phyloP scores from a whole-genome alignment of 148 eudicot species.

The Dysphania ambrosioides region DNA sequence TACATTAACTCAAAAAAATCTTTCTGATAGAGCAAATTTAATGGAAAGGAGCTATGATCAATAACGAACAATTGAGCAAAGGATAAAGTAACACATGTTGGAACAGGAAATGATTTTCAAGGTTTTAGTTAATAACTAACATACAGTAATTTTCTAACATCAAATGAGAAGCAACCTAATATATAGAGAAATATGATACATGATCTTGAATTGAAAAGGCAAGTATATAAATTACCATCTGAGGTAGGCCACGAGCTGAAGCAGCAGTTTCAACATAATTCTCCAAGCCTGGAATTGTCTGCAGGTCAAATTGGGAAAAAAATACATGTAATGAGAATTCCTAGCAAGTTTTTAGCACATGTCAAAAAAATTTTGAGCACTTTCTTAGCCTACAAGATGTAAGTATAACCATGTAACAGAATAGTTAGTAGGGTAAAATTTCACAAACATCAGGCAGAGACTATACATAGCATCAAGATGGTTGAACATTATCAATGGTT shows the following conservation, averaged over 20 bases:
- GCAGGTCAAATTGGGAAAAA: constrained; percentile 18
- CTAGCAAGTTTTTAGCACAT: neutral
- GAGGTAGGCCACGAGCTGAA: constrained; percentile 84
- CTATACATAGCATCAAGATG: neutral
- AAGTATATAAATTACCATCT: constrained; percentile 53
- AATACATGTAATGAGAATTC: neutral
- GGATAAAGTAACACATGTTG: neutral
- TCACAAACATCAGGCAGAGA: constrained; percentile 5
- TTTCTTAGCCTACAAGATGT: neutral
- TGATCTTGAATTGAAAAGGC: neutral
- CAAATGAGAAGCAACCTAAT: neutral
- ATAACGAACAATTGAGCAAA: too few relatives aligned
- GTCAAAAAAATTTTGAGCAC: neutral
- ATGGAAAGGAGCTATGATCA: too few relatives aligned
- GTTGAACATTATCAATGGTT: neutral
- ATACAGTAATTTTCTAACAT: neutral
- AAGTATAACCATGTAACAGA: neutral
- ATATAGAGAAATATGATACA: neutral
- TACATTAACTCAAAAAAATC: neutral
- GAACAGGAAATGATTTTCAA: neutral
- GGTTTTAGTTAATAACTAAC: neutral
- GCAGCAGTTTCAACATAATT: constrained; percentile 54
- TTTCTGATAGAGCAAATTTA: neutral
- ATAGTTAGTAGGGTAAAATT: neutral
- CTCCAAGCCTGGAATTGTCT: constrained; percentile 97